Evolutionary conservation across 2,329 filamentous ascomycete genomes (phyloP), one percentile per base, ranked within the genome.

Genomic region (Dactylellina parvicollis): DNA sequence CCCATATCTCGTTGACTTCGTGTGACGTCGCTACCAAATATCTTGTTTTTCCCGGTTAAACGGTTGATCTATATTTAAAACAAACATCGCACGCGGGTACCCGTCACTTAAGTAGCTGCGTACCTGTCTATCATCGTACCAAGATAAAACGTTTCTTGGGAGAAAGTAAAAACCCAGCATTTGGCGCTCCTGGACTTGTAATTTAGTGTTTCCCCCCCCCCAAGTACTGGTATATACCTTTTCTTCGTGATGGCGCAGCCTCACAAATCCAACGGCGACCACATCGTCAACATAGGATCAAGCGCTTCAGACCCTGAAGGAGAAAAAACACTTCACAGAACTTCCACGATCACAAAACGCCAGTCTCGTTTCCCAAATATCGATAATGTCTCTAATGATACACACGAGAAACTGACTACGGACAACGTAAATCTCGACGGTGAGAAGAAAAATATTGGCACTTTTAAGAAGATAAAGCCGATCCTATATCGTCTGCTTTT

Each of bases 191-290:
- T n/a, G n/a, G n/a, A n/a, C n/a, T n/a, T n/a, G n/a, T n/a, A n/a
- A n/a, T n/a, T n/a, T n/a, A n/a, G n/a, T n/a, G n/a, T n/a, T n/a
- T n/a, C n/a, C n/a, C n/a, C n/a, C n/a, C n/a, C n/a, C n/a, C n/a
- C n/a, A n/a, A n/a, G n/a, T n/a, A n/a, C 5, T 14, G 12, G 34
- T 26, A n/a, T 4, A 2, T 16, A 12, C 20, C 22, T 4, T 16
- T 9, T 28, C n/a, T 57, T 30, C 10, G 22, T 10, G 5, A 59
- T 59, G 55, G 16, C 55, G 38, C 22, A 32, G 26, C 20, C 38
- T 8, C 7, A 20, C n/a, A 59, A 59, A 18, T n/a, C 40, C 12
- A 59, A 59, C 34, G 55, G 55, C 42, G 55, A 59, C 40, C 55
- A 59, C 36, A 59, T 59, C 42, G 42, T 59, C 24, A 59, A 46